Conservation (phyloP, 768 basidiomycete genomes). For the Lanmaoa pseudosensibilis region DNA sequence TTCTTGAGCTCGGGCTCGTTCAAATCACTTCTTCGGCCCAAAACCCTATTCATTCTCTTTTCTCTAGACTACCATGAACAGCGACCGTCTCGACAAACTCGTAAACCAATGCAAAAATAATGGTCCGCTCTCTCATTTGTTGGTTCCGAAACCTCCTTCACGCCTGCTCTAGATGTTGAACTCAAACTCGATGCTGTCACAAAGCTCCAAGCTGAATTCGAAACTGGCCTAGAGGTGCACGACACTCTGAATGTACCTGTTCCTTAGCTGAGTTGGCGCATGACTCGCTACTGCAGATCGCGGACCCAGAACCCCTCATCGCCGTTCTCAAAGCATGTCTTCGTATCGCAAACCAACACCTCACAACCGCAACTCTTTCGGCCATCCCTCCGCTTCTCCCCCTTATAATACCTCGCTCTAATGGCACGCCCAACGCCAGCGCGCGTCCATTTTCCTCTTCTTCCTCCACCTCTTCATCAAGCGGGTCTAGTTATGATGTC, state of each 20-base stretch:
- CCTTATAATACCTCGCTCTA: conserved; percentile 50
- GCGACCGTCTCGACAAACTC: conserved; percentile 57
- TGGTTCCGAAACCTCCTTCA: conserved; percentile 7
- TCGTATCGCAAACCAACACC: conserved; percentile 78
- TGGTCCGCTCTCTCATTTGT: conserved; percentile 41
- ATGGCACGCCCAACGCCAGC: conserved; percentile 26
- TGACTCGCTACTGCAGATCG: conserved; percentile 48
- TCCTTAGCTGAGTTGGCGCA: conserved; percentile 14
- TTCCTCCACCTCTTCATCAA: conserved; percentile 48
- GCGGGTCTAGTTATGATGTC: conserved; percentile 48
- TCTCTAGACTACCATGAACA: conserved; percentile 47
- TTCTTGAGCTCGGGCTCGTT: conserved; percentile 26
- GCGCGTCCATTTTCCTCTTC: conserved; percentile 49
- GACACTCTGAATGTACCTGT: conserved; percentile 8
- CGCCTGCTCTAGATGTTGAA: conserved; percentile 61
- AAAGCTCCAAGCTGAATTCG: conserved; percentile 76
- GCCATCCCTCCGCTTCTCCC: conserved; percentile 67
- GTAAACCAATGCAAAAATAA: conserved; percentile 64
- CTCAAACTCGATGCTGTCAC: conserved; percentile 76
- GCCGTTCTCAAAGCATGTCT: conserved; percentile 70
- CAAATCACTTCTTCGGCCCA: conserved; percentile 7
- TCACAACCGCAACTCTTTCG: conserved; percentile 74
- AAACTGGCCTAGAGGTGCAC: conserved; percentile 66
- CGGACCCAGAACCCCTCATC: conserved; percentile 71
- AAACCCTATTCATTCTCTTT: conserved; percentile 12